Evolutionary conservation across 345 rosid species (phyloP), one percentile per base, ranked within the genome.

Genomic region (Gossypium longicalyx): DNA sequence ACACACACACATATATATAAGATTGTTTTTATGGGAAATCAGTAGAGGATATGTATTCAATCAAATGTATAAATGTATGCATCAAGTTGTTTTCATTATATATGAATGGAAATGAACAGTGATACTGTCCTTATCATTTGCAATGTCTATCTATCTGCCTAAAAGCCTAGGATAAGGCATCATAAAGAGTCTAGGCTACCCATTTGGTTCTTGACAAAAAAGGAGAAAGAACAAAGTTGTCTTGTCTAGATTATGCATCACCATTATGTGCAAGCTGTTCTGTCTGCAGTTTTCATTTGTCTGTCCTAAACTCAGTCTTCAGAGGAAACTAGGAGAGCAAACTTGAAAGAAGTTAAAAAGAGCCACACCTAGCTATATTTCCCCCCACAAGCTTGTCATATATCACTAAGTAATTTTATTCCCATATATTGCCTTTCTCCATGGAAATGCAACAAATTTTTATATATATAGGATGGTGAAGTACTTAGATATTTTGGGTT

Each of bases 151-250:
- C 34, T 67, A 67, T 67, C 34, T 48, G 58, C 72, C 72, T 49
- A 69, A 56, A 56, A 69, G 72, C 72, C 45, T 71, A 71, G 74
- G 61, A 54, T 29, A 71, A 71, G 64, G 62, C 74, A 54, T 71
- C 74, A 71, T 27, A 19, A 34, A 38, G 20, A 12, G 74, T 41
- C 63, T 38, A 53, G 74, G 51, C 17, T 71, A 34, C 19, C 19
- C 58, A 69, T 27, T 49, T 25, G 74, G 8, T 54, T 34, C 49
- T 53, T 34, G 63, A 41, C 61, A 71, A 53, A 64, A 16, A 70
- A 38, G 29, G 19, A 34, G 29, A 41, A 19, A 3, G 2, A 38
- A 38, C 29, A 70, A 70, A 29, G 74, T 56, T 71, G 64, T 71
- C 74, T 71, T 54, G 63, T 71, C 63, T 54, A 34, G 74, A 13